Conservation (phyloP, 441 rosid species). For the Euphorbia schlechtendalii region DNA sequence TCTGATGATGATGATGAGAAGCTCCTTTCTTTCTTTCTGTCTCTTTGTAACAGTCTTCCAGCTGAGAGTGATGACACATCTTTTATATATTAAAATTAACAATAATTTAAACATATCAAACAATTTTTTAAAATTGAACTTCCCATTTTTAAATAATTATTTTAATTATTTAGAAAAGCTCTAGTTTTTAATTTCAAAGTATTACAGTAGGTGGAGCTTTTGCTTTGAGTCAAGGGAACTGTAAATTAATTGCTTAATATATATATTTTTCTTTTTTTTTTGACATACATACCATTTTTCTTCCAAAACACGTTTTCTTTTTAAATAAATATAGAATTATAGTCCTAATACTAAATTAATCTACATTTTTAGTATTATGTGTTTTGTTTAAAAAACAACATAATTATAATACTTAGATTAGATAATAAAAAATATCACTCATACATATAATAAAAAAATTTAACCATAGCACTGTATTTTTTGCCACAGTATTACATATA, state of each 20-base stretch:
- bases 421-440: no score
- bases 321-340: neutral
- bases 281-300: constrained; percentile 20
- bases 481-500: no score
- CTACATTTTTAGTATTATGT: no score
- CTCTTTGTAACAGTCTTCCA: constrained; percentile 17
- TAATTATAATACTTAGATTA: no score
- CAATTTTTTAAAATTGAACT: constrained; percentile 18
- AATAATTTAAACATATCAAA: neutral
- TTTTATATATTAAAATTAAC: no score
- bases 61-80: constrained; percentile 21
- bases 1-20: constrained; percentile 14
- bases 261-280: neutral
- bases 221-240: constrained; percentile 19
- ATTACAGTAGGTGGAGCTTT: neutral
- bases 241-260: neutral
- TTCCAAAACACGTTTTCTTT: neutral
- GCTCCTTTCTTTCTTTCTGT: constrained; percentile 14
- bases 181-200: neutral
- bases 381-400: no score
- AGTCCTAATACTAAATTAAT: neutral
- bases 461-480: no score
- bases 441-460: no score
- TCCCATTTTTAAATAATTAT: constrained; percentile 10
- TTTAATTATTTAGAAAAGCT: neutral